Evolutionary conservation across 2,329 filamentous ascomycete genomes (phyloP), one percentile per base, ranked within the genome.

Genomic region (Daldinia sp.): DNA sequence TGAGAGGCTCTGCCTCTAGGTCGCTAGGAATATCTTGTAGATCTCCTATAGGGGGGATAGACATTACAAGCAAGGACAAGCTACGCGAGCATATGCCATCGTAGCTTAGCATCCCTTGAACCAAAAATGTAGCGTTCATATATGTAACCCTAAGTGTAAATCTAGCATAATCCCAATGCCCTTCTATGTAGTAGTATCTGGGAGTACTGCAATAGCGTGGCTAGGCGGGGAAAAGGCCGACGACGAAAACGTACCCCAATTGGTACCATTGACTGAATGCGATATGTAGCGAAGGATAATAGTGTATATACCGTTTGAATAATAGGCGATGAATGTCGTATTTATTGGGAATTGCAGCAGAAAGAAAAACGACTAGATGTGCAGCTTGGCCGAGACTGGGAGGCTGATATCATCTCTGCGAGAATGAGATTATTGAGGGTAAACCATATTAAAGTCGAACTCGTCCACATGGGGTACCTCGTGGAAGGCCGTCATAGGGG

Each of bases 371-470:
- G 55, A 46, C 15, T 15, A 46, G 56, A 55, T 53, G 26, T 44
- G 41, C 30, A 50, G 42, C 4, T 26, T 18, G 42, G 39, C 53
- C 33, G 10, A 54, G 57, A 12, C 1, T 18, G 13, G 13, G 44
- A 63, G 54, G 26, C 6, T 50, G 46, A 18, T 33, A 12, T 33
- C 7, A 33, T 18, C 6, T 7, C 26, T 4, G 46, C 1, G 28
- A 6, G 7, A 2, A 18, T 60, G 57, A 37, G 54, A 59, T 73
- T 68, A 77, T 33, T 74, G 61, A 41, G 68, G 41, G 53, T 77
- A 78, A 20, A 73, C 68, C 71, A 74, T 74, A 20, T 64, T 73
- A 61, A 75, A 76, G 35, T 72, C 69, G 30, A 77, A 63, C 3
- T 78, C 73, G 7, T 75, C 76, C 51, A 75, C 65, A 18, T 72